Evolutionary conservation across 1,139 yeast species (phyloP), one percentile per base, ranked within the genome.

Genomic region (Saccharomycopsis phalli): DNA sequence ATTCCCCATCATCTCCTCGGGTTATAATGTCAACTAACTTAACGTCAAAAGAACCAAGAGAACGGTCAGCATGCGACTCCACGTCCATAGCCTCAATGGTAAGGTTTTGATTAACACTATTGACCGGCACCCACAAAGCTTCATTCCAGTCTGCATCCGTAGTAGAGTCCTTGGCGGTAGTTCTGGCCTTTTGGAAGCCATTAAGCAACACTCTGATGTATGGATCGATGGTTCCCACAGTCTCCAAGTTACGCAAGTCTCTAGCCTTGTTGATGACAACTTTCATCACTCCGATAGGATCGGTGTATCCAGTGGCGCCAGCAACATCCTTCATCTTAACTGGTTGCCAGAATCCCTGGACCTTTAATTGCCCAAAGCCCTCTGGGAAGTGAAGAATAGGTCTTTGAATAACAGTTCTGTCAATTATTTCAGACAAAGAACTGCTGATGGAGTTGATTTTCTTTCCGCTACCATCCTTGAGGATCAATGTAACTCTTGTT

Each of bases 1-100:
- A 84, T 46, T 74, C 69, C 13, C 83, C 86, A 43, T 69, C 66
- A 44, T 78, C 81, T 49, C 82, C 72, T 55, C 74, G 77, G 49
- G 72, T 70, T 54, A 91, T 76, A 52, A 84, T 64, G 25, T 79
- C 83, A 44, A 69, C 65, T 47, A 84, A 64, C 51, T 75, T 73
- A 20, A 91, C 65, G 52, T 79, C 81, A 60, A 81, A 80, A 11
- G 80, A 71, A 41, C 99, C 98, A 44, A 91, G 70, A 7, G 94
- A 74, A 56, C 96, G 76, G 59, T 93, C 98, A 32, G 76, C 74
- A 18, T 81, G 74, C 44, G 66, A 70, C 61, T 88, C 94, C 35
- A 81, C 82, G 61, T 88, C 97, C 95, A 91, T 83, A 8, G 77
- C 94, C 59, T 91, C 97, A 41, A 93, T 58, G 2, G 87, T 77